Evolutionary conservation across 176 grass and related monocot genomes (phyloP).

Genomic region (Bonia amplexicaulis): DNA sequence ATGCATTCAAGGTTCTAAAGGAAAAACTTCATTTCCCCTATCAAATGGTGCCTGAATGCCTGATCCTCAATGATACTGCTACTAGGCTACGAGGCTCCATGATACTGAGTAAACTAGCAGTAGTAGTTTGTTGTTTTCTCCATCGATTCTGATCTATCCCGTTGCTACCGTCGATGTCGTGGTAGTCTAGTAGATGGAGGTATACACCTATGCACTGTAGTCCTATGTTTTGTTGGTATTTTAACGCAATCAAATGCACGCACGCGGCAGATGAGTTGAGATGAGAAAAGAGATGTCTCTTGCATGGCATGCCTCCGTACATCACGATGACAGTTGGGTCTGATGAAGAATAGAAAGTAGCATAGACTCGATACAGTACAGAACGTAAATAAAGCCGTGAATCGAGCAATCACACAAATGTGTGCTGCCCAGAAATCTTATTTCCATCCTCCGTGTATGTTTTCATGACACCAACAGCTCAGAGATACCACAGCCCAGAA

Average conservation of each 20-base stretch:
- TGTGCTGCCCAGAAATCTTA: too few relatives aligned
- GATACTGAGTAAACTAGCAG: background rate
- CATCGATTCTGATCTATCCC: background rate
- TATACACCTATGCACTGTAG: background rate
- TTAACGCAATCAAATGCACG: background rate
- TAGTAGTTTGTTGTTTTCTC: background rate
- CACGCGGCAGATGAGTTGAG: background rate
- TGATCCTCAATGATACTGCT: background rate
- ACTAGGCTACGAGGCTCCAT: background rate
- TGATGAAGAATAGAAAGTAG: too few relatives aligned
- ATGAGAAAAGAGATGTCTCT: background rate
- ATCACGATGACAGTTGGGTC: background rate
- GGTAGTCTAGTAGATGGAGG: background rate
- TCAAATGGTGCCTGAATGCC: background rate
- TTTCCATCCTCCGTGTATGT: too few relatives aligned
- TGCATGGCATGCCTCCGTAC: slow-evolving; percentile 8
- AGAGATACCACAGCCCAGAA: too few relatives aligned
- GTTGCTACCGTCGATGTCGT: background rate
- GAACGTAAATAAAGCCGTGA: too few relatives aligned
- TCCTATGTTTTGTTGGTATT: background rate
- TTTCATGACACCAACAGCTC: too few relatives aligned
- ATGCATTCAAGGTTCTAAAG: background rate
- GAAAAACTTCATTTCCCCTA: background rate
- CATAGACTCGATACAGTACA: too few relatives aligned
- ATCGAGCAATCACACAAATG: too few relatives aligned